Conservation (phyloP, 2,329 filamentous ascomycete genomes). For the Celoporthe dispersa region DNA sequence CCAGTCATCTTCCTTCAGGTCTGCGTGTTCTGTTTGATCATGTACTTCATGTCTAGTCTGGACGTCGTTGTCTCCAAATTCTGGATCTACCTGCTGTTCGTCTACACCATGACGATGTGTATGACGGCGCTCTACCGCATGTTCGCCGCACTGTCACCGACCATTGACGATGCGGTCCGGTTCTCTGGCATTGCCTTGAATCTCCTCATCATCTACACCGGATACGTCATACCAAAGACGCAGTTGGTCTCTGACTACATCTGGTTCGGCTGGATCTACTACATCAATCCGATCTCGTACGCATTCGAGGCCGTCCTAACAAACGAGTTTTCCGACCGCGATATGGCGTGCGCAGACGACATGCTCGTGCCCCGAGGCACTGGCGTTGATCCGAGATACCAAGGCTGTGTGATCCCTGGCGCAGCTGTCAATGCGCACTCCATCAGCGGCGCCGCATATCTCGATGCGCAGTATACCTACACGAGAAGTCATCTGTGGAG, state of each 20-base stretch:
- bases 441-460: slow-evolving; percentile 47
- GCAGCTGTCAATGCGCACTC: slow-evolving; percentile 22
- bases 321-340: slow-evolving; percentile 58
- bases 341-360: slow-evolving; percentile 51
- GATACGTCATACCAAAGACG: slow-evolving; percentile 64
- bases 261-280: slow-evolving; percentile 72
- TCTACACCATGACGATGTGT: slow-evolving; percentile 60
- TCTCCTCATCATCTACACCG: slow-evolving; percentile 69
- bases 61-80: slow-evolving; percentile 68
- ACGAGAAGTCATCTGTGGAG: slow-evolving; percentile 64
- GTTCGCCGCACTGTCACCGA: slow-evolving; percentile 61
- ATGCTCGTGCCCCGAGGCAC: slow-evolving; percentile 54
- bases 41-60: slow-evolving; percentile 80
- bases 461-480: slow-evolving; percentile 56
- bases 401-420: slow-evolving; percentile 32
- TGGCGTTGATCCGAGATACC: slow-evolving; percentile 36
- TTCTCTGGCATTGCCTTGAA: slow-evolving; percentile 61
- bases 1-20: slow-evolving; percentile 66
- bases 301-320: slow-evolving; percentile 64
- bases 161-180: slow-evolving; percentile 66
- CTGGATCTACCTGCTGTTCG: slow-evolving; percentile 67
- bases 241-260: slow-evolving; percentile 63
- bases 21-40: slow-evolving; percentile 68
- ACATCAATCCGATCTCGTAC: slow-evolving; percentile 55
- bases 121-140: slow-evolving; percentile 64